Evolutionary conservation across 2,329 filamentous ascomycete genomes (phyloP), one percentile per base, ranked within the genome.

Genomic region (Trichophyton equinum): DNA sequence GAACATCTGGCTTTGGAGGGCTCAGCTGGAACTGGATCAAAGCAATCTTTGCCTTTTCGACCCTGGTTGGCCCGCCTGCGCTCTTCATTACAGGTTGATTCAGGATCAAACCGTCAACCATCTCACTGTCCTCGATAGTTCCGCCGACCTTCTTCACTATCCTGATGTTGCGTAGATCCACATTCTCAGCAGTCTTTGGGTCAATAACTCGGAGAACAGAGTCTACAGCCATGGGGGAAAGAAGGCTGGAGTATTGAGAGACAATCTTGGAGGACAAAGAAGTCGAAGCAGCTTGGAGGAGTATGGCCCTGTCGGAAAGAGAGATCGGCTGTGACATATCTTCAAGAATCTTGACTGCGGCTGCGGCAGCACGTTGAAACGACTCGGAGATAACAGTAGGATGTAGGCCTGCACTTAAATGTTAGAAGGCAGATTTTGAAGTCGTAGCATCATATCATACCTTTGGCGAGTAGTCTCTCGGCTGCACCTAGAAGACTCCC

Each of bases 251-350:
- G 77, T 99, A 91, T 77, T 97, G 92, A 62, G 92, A 94, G 64
- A 99, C 94, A 70, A 99, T 97, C 80, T 99, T 99, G 69, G 94
- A 97, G 58, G 91, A 96, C 60, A 99, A 85, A 42, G 94, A 96
- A 58, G 94, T 99, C 67, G 94, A 95, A 67, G 94, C 94, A 64
- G 94, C 94, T 81, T 97, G 95, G 66, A 97, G 85, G 64, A 99
- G 87, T 46, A 91, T 91, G 51, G 89, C 81, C 62, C 89, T 91
- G 75, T 99, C 94, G 72, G 82, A 85, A 63, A 99, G 84, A 65
- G 88, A 85, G 70, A 99, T 92, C 58, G 94, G 92, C 68, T 92
- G 88, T 69, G 92, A 95, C 89, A 99, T 99, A 67, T 89, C 87
- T 77, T 95, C 89, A 61, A 99, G 85, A 62, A 95, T 85, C 70